These are phyloP conservation scores for Suillus spraguei DNA, from an alignment of 768 basidiomycete species.

Conservation along the genomic window DNA sequence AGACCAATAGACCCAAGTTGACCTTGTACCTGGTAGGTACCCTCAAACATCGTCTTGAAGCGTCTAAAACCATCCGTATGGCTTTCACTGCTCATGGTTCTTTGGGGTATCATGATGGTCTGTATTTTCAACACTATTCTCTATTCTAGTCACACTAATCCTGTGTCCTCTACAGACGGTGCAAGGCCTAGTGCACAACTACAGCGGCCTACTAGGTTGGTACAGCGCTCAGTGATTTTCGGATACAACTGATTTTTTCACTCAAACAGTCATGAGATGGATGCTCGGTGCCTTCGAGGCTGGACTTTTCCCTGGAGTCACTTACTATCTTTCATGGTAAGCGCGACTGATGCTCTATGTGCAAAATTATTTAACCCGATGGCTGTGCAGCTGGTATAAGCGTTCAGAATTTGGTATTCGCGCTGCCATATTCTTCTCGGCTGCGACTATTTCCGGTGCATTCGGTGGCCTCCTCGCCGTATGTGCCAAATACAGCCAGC, in stretches of 20 bases:
- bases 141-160: neutral
- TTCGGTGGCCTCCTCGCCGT: slow-evolving; percentile 79
- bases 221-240: slow-evolving; percentile 2
- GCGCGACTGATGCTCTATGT: slow-evolving; percentile 19
- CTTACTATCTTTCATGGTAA: slow-evolving; percentile 74
- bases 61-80: slow-evolving; percentile 76
- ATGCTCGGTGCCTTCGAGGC: slow-evolving; percentile 74
- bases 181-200: slow-evolving; percentile 72
- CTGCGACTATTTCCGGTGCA: slow-evolving; percentile 81
- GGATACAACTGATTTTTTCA: neutral
- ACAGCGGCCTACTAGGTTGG: slow-evolving; percentile 66
- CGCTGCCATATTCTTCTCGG: slow-evolving; percentile 72
- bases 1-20: neutral
- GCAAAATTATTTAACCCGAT: neutral
- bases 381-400: slow-evolving; percentile 52
- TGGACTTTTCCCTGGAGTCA: slow-evolving; percentile 46
- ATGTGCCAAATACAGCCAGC: slow-evolving; percentile 14
- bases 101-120: slow-evolving; percentile 81
- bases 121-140: slow-evolving; percentile 8
- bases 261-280: slow-evolving; percentile 61
- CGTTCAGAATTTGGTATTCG: slow-evolving; percentile 75
- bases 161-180: slow-evolving; percentile 50
- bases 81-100: slow-evolving; percentile 72
- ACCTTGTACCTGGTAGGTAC: slow-evolving; percentile 46
- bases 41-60: slow-evolving; percentile 74